Evolutionary conservation across 148 eudicot species (phyloP).

Genomic region (Oxyria digyna): DNA sequence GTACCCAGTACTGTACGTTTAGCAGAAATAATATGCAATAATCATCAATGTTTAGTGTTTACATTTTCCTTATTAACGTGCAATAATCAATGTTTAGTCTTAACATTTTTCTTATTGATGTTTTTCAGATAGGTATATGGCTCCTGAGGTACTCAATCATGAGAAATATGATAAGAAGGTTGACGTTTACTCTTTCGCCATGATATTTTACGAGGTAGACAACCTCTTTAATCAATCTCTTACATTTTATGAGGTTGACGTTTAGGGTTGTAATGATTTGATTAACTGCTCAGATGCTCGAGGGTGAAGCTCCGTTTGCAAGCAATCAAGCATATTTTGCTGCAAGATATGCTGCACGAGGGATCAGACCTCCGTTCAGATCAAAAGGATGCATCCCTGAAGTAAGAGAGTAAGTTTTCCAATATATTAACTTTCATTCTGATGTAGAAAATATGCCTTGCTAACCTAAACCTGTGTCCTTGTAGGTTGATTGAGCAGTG

Average conservation of each 20-base stretch:
- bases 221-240: not conserved
- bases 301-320: slow-evolving; percentile 73
- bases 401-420: slow-evolving; percentile 60
- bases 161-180: slow-evolving; percentile 93
- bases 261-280: no score
- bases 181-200: slow-evolving; percentile 93
- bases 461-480: not conserved
- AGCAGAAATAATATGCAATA: not conserved
- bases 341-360: slow-evolving; percentile 66
- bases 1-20: not conserved
- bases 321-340: slow-evolving; percentile 62
- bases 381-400: slow-evolving; percentile 50
- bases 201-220: slow-evolving; percentile 95
- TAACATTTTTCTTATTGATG: slow-evolving; percentile 7
- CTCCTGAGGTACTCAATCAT: slow-evolving; percentile 97
- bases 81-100: no score
- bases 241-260: no score
- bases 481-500: slow-evolving; percentile 53
- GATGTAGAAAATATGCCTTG: not conserved
- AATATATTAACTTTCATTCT: not conserved
- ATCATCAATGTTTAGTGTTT: not conserved
- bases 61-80: slow-evolving; percentile 7
- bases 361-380: slow-evolving; percentile 59
- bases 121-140: slow-evolving; percentile 84
- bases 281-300: slow-evolving; percentile 48